Evolutionary conservation across 1,139 yeast species (phyloP), one percentile per base, ranked within the genome.

Genomic region (Taphrina confusa): DNA sequence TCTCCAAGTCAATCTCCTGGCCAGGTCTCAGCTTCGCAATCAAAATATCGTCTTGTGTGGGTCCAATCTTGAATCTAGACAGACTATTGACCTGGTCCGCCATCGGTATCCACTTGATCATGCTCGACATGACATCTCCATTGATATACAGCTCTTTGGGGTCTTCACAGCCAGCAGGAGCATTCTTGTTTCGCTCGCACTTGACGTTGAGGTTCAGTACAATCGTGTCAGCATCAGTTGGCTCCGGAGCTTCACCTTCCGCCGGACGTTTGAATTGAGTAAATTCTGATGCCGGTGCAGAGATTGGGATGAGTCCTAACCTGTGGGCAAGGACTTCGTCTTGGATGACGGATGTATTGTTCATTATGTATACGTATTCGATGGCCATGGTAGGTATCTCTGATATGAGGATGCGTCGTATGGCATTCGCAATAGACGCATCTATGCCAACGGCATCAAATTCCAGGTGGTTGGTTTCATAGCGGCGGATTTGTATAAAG

Each of bases 361-460:
- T 91, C 76, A 86, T 87, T 65, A 92, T 80, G 72, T 86, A 91
- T 30, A 92, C 89, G 64, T 87, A 82, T 73, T 92, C 98, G 28
- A 95, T 87, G 6, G 98, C 98, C 50, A 92, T 95, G 2, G 94
- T 81, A 18, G 98, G 98, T 33, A 92, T 96, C 72, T 92, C 98
- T 0, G 97, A 82, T 64, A 92, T 84, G 97, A 92, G 91, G 67
- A 92, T 87, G 71, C 98, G 86, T 71, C 98, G 87, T 75, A 92
- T 90, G 0, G 98, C 97, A 76, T 92, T 92, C 56, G 97, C 92
- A 62, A 92, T 78, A 12, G 97, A 87, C 1, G 97, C 87, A 72
- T 92, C 98, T 55, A 91, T 76, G 67, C 89, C 85, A 62, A 87
- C 76, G 66, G 94, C 78, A 72, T 92, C 98, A 69, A 92, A 92